phyloP scores from a whole-genome alignment of 192 early-diverging fungal species.

The Spizellomyces punctatus region DNA sequence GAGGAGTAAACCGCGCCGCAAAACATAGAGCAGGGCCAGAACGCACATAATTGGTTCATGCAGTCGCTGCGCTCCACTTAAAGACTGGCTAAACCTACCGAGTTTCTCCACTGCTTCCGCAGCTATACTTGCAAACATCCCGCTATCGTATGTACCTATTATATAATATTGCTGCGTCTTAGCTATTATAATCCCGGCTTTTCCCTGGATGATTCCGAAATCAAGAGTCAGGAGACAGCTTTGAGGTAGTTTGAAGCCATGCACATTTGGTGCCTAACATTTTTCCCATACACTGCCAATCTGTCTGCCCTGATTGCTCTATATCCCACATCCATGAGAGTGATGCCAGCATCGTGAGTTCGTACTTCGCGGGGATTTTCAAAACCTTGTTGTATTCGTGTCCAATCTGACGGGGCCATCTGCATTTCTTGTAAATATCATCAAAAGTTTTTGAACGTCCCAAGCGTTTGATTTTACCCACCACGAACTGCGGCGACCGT shows the following conservation, averaged over 20 bases:
- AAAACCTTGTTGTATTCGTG: conserved; percentile 46
- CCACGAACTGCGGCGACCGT: conserved; percentile 48
- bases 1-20: no score
- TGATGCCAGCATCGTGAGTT: conserved; percentile 43
- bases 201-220: conserved; percentile 33
- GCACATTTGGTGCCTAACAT: conserved; percentile 27
- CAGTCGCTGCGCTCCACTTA: neutral
- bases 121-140: conserved; percentile 57
- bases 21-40: no score
- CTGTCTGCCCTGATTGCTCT: conserved; percentile 49
- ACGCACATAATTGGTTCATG: no score
- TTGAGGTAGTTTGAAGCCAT: neutral
- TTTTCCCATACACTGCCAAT: conserved; percentile 55
- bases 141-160: conserved; percentile 47
- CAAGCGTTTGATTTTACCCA: neutral
- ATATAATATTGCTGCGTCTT: conserved; percentile 52
- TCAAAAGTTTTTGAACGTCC: neutral
- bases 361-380: conserved; percentile 50
- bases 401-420: conserved; percentile 40
- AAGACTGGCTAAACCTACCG: conserved; percentile 26
- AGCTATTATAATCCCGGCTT: conserved; percentile 49
- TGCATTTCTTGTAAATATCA: conserved; percentile 21
- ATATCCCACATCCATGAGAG: conserved; percentile 47
- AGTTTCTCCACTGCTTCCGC: conserved; percentile 60
- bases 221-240: neutral